Conservation (phyloP, 495 filamentous ascomycete species). For the Penicillium argentinense region DNA sequence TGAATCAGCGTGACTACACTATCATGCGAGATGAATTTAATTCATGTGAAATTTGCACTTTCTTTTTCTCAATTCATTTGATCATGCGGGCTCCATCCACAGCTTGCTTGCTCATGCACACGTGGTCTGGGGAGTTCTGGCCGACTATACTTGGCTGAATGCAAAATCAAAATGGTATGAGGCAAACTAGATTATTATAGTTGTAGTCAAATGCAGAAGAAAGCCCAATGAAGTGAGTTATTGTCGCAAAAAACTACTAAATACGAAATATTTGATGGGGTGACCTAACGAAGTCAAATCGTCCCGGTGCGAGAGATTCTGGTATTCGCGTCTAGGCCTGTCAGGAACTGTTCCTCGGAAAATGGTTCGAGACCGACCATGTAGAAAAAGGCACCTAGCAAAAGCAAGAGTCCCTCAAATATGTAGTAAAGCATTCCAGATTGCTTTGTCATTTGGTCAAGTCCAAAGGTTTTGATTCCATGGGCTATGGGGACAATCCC, state of each 20-base stretch:
- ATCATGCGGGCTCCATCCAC: conserved; percentile 5
- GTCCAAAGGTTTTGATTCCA: conserved; percentile 1
- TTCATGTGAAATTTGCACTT: neutral
- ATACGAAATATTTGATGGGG: conserved; percentile 12
- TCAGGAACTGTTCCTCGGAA: neutral
- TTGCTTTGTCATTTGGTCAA: conserved; percentile 1
- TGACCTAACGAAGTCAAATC: conserved; percentile 5
- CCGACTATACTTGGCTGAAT: neutral
- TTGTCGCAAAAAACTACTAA: conserved; percentile 7
- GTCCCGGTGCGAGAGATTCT: conserved; percentile 1
- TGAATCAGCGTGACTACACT: conserved; percentile 6
- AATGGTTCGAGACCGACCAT: neutral
- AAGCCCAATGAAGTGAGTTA: neutral
- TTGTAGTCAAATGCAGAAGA: conserved; percentile 8
- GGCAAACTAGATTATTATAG: conserved; percentile 4
- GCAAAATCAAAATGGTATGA: neutral
- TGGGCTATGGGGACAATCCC: conserved; percentile 6
- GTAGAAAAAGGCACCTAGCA: conserved; percentile 3
- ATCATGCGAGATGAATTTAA: conserved; percentile 8
- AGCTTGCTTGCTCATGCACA: neutral
- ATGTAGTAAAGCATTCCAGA: conserved; percentile 2
- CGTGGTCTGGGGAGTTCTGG: neutral
- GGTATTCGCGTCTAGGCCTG: neutral
- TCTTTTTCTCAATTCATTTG: neutral
- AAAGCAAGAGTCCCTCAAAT: neutral